Evolutionary conservation across 2,329 filamentous ascomycete genomes (phyloP), one percentile per base, ranked within the genome.

Genomic region (Xylariaceae sp.): DNA sequence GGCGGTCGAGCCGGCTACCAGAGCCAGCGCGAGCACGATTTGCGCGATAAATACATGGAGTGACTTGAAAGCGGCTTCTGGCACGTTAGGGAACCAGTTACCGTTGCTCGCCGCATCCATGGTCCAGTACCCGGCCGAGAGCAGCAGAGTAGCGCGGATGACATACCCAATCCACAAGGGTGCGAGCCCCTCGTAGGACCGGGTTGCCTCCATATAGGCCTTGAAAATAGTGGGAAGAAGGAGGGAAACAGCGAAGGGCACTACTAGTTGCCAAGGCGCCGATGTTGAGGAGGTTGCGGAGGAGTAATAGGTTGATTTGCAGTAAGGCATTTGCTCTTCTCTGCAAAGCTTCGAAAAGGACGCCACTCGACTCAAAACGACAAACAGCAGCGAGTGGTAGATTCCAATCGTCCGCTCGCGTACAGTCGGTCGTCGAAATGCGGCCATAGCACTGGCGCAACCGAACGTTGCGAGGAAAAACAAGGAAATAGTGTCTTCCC

Each of bases 261-360:
- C 88, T 6, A 80, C 74, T 15, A 97, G 81, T 73, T 97, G 93
- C 91, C 92, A 97, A 1, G 87, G 82, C 0, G 93, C 90, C 2
- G 93, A 97, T 0, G 92, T 97, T 0, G 94, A 97, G 0, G 93
- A 96, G 2, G 88, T 90, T 8, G 88, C 84, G 0, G 93, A 97
- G 3, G 92, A 88, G 71, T 99, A 99, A 77, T 97, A 99, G 0
- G 94, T 97, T 1, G 93, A 96, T 56, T 84, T 86, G 78, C 94
- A 99, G 76, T 88, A 95, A 0, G 94, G 94, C 90, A 97, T 97
- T 76, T 99, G 94, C 76, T 99, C 94, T 73, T 99, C 94, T 59
- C 94, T 88, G 72, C 94, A 99, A 17, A 99, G 85, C 65, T 92
- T 89, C 8, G 94, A 97, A 65, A 93, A 86, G 1, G 92, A 96